Evolutionary conservation across 176 grass and related monocot genomes (phyloP).

Genomic region (Oropetium thomaeum): DNA sequence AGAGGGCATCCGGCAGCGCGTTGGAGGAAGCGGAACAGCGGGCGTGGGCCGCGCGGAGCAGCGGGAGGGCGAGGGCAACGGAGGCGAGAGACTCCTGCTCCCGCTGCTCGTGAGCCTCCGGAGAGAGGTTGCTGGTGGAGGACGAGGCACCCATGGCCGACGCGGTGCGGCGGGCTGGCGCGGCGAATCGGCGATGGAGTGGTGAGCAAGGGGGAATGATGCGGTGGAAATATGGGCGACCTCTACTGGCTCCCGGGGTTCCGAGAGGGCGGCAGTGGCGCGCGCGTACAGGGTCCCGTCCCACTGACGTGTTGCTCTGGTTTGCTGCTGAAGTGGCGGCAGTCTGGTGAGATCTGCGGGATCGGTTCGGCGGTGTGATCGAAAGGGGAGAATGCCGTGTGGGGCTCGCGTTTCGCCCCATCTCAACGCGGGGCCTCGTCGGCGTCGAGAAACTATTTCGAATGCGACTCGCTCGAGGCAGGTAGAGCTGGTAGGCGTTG

Average conservation of each 20-base stretch:
- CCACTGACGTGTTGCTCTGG: neutral
- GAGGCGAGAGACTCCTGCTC: conserved; percentile 71
- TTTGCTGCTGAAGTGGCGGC: neutral
- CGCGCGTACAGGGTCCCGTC: neutral
- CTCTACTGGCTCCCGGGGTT: neutral
- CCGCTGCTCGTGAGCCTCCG: conserved; percentile 46
- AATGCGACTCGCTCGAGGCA: too few species aligned
- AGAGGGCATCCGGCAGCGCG: conserved; percentile 43
- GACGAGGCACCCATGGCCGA: conserved; percentile 55
- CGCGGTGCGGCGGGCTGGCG: neutral
- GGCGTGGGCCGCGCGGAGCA: conserved; percentile 58
- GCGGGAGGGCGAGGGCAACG: conserved; percentile 52
- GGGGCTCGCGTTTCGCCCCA: neutral
- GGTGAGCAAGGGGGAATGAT: neutral
- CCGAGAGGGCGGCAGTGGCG: conserved; percentile 6
- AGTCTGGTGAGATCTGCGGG: neutral
- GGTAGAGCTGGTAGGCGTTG: too few species aligned
- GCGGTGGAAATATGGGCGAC: neutral
- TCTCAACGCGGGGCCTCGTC: neutral
- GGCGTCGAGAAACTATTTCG: neutral
- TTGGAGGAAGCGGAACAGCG: conserved; percentile 27
- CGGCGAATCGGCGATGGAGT: conserved; percentile 5
- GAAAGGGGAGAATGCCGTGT: too few species aligned
- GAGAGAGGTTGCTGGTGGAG: conserved; percentile 40
- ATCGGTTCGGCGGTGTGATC: neutral